These are phyloP conservation scores for Nicotiana attenuata DNA, from an alignment of 257 asterid genomes.

Conservation along the genomic window DNA sequence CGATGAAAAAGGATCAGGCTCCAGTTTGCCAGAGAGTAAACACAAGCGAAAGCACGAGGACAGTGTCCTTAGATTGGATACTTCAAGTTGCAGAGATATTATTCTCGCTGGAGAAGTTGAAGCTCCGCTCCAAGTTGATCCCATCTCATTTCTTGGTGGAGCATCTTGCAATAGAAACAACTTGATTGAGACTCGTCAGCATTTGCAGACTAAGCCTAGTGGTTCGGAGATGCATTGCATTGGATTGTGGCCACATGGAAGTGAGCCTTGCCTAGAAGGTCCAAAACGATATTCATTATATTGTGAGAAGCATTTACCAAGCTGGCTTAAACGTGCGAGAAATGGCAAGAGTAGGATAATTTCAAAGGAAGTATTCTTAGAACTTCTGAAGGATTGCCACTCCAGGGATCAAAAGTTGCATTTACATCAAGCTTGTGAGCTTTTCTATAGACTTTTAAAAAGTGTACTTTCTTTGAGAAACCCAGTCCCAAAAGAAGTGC, in stretches of 20 bases:
- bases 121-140: conserved; percentile 36
- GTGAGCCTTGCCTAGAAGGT: conserved; percentile 56
- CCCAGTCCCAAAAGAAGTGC: conserved; percentile 87
- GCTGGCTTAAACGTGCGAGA: conserved; percentile 99
- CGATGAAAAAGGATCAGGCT: conserved; percentile 34
- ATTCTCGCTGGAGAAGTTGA: conserved; percentile 33
- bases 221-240: conserved; percentile 53
- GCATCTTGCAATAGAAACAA: conserved; percentile 26
- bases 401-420: conserved; percentile 68
- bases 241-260: conserved; percentile 55
- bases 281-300: conserved; percentile 76
- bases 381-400: conserved; percentile 61
- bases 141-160: conserved; percentile 38
- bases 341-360: conserved; percentile 90
- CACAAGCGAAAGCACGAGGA: conserved; percentile 67
- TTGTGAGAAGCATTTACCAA: conserved; percentile 93
- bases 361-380: conserved; percentile 90
- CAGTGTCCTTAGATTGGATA: conserved; percentile 21
- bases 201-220: conserved; percentile 25
- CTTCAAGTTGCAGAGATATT: conserved; percentile 28
- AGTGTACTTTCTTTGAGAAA: conserved; percentile 75
- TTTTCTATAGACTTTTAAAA: conserved; percentile 83
- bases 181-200: conserved; percentile 35
- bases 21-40: conserved; percentile 35
- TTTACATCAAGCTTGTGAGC: conserved; percentile 90